A percentile compares a stretch with the other conserved stretches of the same genome.
These are phyloP conservation scores for Fonsecaea multimorphosa DNA, from an alignment of 2,329 filamentous ascomycete genomes.

Conservation along the genomic window DNA sequence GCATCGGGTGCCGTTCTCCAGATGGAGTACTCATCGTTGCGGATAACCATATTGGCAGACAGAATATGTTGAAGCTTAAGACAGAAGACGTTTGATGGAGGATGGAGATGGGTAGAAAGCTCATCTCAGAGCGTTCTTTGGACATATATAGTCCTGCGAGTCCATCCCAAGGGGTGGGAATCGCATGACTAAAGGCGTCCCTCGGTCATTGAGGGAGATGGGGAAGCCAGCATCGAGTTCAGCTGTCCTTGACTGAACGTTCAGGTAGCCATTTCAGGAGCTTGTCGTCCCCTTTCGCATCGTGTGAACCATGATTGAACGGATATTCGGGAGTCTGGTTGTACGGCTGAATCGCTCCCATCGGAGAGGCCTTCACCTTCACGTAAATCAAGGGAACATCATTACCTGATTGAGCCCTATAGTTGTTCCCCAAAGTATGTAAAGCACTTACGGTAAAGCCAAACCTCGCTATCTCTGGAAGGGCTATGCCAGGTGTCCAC, in stretches of 20 bases:
- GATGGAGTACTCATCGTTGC: slow-evolving; percentile 21
- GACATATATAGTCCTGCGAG: neutral
- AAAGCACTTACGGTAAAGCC: neutral
- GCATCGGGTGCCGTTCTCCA: slow-evolving; percentile 24
- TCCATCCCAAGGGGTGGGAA: neutral
- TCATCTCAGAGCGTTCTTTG: neutral
- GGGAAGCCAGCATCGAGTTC: neutral
- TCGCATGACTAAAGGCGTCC: neutral
- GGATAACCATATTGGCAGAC: slow-evolving; percentile 4
- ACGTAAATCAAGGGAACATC: neutral
- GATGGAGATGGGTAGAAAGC: neutral
- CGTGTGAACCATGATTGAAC: neutral
- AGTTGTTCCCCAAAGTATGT: neutral
- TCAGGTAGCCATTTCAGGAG: neutral
- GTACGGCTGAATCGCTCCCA: neutral
- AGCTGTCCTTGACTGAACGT: neutral
- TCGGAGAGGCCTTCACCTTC: neutral
- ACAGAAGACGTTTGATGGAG: neutral
- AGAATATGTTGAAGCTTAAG: neutral
- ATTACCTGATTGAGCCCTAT: neutral
- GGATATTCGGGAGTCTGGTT: neutral
- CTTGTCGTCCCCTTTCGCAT: neutral
- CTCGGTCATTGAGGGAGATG: neutral
- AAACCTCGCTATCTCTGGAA: neutral
- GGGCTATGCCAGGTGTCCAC: neutral